Evolutionary conservation across 176 grass and related monocot species (phyloP), one percentile per base, ranked within the genome.

Genomic region (Bromus sterilis): DNA sequence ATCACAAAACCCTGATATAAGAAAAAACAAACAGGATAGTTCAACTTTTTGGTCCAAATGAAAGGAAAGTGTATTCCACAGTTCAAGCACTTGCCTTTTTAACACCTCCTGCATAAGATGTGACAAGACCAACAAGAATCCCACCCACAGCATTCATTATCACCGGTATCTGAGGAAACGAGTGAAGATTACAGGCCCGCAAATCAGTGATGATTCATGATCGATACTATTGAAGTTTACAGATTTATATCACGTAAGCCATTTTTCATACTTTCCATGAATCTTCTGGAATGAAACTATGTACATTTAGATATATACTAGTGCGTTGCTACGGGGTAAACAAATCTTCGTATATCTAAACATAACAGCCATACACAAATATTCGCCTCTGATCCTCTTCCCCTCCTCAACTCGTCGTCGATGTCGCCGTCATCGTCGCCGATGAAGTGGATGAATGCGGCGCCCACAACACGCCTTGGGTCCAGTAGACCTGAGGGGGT

Each of bases 121-220:
- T 99, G 49, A 99, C 96, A 79, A 99, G 96, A 65, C 96, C 96
- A 76, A 99, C 96, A 84, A 99, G 96, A 86, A 99, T 99, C 59
- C 96, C 96, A 57, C 93, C 96, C 10, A 91, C 78, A 75, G 93
- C 96, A 88, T 99, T 99, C 77, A 81, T 87, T 84, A 93, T 40
- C 48, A 95, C 89, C 14, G 96, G 96, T 77, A 99, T 77, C 96
- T 99, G 82, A 83, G 30, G 34, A 80, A 88, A 49, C 66, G 14
- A 44, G 41, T 48, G 65, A 77, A 59, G 11, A 78, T 65, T 41
- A 83, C 44, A 46, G 9, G 51, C 56, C 26, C 66, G 73, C 43
- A 77, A 34, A 66, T 73, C 4, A 49, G 66, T 71, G 42, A 71
- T 21, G 18, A 76, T 55, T 73, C 53, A 61, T 44, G 20, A 73